phyloP scores from a whole-genome alignment of 2,329 filamentous ascomycete species.

The Fusarium albosuccineum region DNA sequence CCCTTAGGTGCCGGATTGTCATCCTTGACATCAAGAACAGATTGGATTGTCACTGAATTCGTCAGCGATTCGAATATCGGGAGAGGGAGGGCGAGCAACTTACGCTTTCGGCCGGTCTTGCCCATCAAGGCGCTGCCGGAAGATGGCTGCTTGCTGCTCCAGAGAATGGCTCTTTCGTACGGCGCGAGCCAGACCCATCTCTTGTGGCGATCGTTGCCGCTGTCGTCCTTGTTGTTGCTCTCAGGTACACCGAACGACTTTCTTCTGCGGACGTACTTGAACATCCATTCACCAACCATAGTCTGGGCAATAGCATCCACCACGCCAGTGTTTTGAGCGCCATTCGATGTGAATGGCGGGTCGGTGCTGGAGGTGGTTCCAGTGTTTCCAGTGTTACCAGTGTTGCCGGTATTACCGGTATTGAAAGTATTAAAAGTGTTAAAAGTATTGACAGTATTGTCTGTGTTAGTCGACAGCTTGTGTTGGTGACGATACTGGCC shows the following conservation, averaged over 20 bases:
- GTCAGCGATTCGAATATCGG: conserved; percentile 49
- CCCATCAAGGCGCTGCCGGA: conserved; percentile 90
- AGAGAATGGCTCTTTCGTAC: conserved; percentile 95
- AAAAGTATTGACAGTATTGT: conserved; percentile 59
- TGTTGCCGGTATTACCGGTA: conserved; percentile 65
- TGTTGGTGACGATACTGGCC: conserved; percentile 64
- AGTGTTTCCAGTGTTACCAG: conserved; percentile 62
- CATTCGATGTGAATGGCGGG: conserved; percentile 60
- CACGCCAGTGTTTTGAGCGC: conserved; percentile 79
- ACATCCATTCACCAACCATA: conserved; percentile 99
- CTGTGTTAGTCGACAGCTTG: conserved; percentile 72
- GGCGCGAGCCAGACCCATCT: conserved; percentile 99
- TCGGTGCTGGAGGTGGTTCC: conserved; percentile 47
- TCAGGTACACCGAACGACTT: conserved; percentile 91
- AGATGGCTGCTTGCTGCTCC: conserved; percentile 97
- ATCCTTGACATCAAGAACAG: conserved; percentile 96
- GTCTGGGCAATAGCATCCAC: conserved; percentile 98
- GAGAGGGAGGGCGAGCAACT: conserved; percentile 58
- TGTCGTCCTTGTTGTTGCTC: conserved; percentile 74
- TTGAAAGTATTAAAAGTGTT: conserved; percentile 66
- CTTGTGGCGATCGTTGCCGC: conserved; percentile 86
- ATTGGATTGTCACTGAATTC: conserved; percentile 86
- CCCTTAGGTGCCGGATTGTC: conserved; percentile 87
- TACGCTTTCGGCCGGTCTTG: conserved; percentile 94
- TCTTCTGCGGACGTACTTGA: conserved; percentile 87